Base-by-base conservation (phyloP, 148 eudicot species). In the Pouteria glomerata region DNA sequence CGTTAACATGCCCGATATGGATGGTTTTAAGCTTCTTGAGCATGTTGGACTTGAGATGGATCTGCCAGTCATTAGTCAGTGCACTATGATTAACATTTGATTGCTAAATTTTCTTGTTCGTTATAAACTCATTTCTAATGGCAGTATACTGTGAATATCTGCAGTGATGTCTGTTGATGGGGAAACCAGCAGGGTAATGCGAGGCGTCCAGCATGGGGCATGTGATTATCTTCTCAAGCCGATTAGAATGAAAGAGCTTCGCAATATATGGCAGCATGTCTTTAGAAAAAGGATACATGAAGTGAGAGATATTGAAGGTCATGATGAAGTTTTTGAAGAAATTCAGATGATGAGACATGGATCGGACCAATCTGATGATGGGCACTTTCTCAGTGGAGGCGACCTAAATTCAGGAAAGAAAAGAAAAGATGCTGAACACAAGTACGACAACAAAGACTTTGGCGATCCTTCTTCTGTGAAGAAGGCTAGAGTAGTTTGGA, bases 1-100 rank as follows among this genome's bases (percentile, higher is more conserved):
- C 78, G 99, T 96, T 63, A 96, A 91, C 86, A 96, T 96, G 99
- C 99, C 99, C 27, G 99, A 96, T 62, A 96, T 96, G 99, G 97
- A 96, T 81, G 99, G 99, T 56, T 96, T 96, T 67, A 96, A 83
- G 80, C 99, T 96, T 81, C 89, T 96, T 5, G 99, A 96, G 80
- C 94, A 90, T 60, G 99, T 96, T 56, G 99, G 99, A 72, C 94
- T 96, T n/a, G 97, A 92, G 70, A 90, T 96, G 96, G 99, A 96
- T 84, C 94, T 96, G 69, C 99, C 99, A 23, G 99, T 96, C 31
- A 96, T 96, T 24, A 92, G 99, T 96, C 33, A 82, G 93, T 82
- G 51, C 24, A 31, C 62, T 42, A 53, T 65, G 45, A 27, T 52
- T 31, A 14, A 26, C 51, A 1, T 68, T 67, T 29, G 11, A 12